phyloP scores from a whole-genome alignment of 2,329 filamentous ascomycete species.

The Clarireedia monteithiana region DNA sequence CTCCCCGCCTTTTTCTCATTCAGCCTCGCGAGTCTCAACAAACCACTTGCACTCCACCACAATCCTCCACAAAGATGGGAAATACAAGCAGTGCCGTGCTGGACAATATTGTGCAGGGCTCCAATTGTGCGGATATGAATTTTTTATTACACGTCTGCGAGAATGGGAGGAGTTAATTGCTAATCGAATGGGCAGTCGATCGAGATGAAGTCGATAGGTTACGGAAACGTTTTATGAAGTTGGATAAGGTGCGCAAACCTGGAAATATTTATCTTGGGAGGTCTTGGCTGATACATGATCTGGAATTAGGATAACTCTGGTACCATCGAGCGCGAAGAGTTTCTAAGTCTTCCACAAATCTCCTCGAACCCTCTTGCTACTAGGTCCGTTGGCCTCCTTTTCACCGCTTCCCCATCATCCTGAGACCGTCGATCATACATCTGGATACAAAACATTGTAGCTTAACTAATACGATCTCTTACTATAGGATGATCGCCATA shows the following conservation, averaged over 20 bases:
- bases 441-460: neutral
- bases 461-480: neutral
- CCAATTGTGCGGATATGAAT: conserved; percentile 65
- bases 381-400: conserved; percentile 43
- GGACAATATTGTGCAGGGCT: conserved; percentile 92
- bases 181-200: conserved; percentile 57
- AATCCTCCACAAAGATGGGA: conserved; percentile 42
- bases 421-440: neutral
- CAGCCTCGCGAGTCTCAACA: neutral
- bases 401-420: no score
- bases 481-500: conserved; percentile 86
- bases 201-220: conserved; percentile 93
- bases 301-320: conserved; percentile 82
- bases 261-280: neutral
- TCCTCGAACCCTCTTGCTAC: conserved; percentile 96
- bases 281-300: neutral
- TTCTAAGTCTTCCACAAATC: conserved; percentile 93
- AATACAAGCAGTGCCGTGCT: conserved; percentile 68
- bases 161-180: neutral
- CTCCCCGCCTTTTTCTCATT: neutral
- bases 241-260: conserved; percentile 70
- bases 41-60: conserved; percentile 10
- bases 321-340: conserved; percentile 97
- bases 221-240: conserved; percentile 97
- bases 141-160: neutral